Base-by-base conservation (phyloP, 179 eudicot genomes). In the Pouteria campechiana region DNA sequence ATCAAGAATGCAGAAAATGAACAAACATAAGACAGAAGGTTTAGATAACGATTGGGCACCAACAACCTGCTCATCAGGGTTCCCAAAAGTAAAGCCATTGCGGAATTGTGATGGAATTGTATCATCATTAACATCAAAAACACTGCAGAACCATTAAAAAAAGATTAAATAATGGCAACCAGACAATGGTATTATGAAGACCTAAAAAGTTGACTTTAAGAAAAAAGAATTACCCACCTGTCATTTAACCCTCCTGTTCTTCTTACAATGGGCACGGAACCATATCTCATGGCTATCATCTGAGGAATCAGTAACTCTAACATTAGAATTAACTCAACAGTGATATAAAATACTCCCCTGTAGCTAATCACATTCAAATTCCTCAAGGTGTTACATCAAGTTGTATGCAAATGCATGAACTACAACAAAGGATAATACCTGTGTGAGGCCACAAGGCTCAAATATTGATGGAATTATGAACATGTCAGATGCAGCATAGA, bases 231-330 rank as follows among this genome's bases (percentile, higher is more conserved):
- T 57, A 16, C 43, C 19, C 54, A 85, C 97, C 95, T 89, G 74
- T 89, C 97, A 70, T 78, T 85, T 41, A 89, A 55, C 32, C 97
- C 97, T 22, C 97, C 95, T 12, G 95, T 89, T 57, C 81, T 85
- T 42, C 95, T 73, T 16, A 56, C 95, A 47, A 89, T 53, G 5
- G 97, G 97, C 36, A 85, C 60, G 27, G 93, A 46, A 38, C 97
- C 97, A 64, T 85, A 89, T 60, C 83, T 69, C 97, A 89, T 85
- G 38, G 97, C 93, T 63, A 89, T 89, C 97, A 89, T 89, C 97
- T 89, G 76, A 44, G 61, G 28, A 42, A 25, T 6, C 32, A 34
- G 15, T 17, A 23, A 47, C 4, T 32, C 7, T 19, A 11, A 1
- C 23, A 13, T 28, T 3, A 41, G 28, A 15, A 15, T 15, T 41